Conservation (phyloP, 768 basidiomycete species). For the Russula emetica region DNA sequence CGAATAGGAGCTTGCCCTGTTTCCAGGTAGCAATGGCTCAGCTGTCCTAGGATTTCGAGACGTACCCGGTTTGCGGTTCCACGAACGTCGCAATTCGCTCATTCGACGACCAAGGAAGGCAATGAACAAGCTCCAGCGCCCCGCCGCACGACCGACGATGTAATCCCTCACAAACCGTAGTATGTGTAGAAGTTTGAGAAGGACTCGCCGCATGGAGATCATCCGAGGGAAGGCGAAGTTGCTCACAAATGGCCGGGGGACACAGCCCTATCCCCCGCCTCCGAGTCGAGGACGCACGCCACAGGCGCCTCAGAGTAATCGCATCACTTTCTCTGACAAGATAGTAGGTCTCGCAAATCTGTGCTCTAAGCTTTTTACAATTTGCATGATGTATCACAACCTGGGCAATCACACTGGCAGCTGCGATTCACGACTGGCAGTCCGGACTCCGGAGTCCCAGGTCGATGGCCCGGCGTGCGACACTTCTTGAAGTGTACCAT, state of each 20-base stretch:
- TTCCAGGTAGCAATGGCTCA: not conserved
- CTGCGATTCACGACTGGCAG: too few relatives aligned
- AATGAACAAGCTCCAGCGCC: not conserved
- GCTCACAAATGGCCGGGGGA: not conserved
- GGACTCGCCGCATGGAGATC: not conserved
- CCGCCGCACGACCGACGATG: not conserved
- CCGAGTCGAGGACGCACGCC: too few relatives aligned
- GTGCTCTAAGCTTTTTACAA: too few relatives aligned
- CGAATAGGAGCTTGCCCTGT: not conserved
- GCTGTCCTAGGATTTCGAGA: not conserved
- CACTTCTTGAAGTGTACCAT: too few relatives aligned
- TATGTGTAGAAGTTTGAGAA: not conserved
- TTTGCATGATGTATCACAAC: too few relatives aligned
- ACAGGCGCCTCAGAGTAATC: too few relatives aligned
- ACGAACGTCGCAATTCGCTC: not conserved
- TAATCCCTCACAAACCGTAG: not conserved
- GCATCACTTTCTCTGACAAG: too few relatives aligned
- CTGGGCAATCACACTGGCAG: too few relatives aligned
- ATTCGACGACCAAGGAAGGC: conserved; percentile 2
- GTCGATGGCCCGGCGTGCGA: too few relatives aligned
- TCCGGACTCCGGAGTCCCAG: too few relatives aligned
- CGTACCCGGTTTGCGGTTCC: not conserved
- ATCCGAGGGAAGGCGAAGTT: not conserved
- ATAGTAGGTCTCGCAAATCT: too few relatives aligned
- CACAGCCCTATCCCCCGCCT: too few relatives aligned